Evolutionary conservation across 2,329 filamentous ascomycete genomes (phyloP), one percentile per base, ranked within the genome.

Genomic region (Macrophomina phaseolina): DNA sequence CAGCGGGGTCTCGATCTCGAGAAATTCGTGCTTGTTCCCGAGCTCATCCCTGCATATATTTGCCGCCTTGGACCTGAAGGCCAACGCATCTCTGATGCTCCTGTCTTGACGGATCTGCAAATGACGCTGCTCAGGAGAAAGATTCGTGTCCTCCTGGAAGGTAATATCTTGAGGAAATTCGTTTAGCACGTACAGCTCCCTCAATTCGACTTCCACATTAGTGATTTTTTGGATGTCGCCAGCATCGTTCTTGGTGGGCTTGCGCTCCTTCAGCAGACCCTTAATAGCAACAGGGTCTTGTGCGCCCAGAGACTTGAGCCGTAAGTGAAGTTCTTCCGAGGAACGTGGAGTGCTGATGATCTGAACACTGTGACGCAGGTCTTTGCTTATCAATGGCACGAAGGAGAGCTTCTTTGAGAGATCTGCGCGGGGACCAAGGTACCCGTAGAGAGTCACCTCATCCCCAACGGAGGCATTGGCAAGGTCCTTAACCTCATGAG

Each of bases 1-100:
- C 4, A 97, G 82, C 0, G 95, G 95, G 0, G 95, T 99, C 77
- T 99, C 95, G 38, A 98, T 86, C 71, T 98, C 91, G 12, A 86
- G 82, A 73, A 94, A 94, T 1, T 83, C 85, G 32, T 84, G 82
- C 5, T 82, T 77, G 16, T 72, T 70, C 30, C 84, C 81, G 38
- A 93, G 81, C 65, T 85, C 83, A 8, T 83, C 74, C 53, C 85
- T 83, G 69, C 83, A 87, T 38, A 83, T 79, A 67, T 83, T 83
- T 4, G 81, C 83, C 4, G 90, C 83, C 70, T 83, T 82, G 30
- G 87, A 84, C n/a, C 96, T 87, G 69, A 94, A 90, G 0, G 82
- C 77, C 2, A 99, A 83, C 4, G 93, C 87, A 1, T 90, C 80
- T 28, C 87, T 86, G 4, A 97, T 81, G 23, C 85, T 80, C 7